Base-by-base conservation (phyloP, 345 rosid genomes). In the Citrus australasica region DNA sequence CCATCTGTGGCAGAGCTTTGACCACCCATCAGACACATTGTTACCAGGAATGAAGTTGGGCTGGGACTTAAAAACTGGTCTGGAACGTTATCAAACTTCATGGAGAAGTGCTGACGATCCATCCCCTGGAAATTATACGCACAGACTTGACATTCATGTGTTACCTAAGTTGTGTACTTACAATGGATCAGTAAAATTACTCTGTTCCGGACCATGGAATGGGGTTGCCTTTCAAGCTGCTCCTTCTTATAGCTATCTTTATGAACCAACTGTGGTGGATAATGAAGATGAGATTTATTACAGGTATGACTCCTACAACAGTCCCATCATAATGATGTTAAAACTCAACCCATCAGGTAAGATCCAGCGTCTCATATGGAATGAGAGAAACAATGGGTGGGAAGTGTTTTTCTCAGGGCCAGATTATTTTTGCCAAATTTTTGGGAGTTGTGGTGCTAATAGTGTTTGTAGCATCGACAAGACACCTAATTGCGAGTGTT, bases 31-130 rank as follows among this genome's bases (percentile, higher is more conserved):
- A 0, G 81, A 84, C 71, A 86, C 85, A 24, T 16, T 86, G 58
- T 74, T 88, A 28, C 83, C 84, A 3, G 89, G 79, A 33, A 88
- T 88, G 91, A 88, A 84, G 53, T 13, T 86, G 11, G 84, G 80
- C 27, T 81, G 86, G 91, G 30, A 76, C 67, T 75, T 82, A 35
- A 51, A 24, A 17, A 53, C 71, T 7, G 69, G 76, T 32, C 5
- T 77, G 0, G 65, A 85, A 16, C 67, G 85, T 42, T 79, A 64
- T 59, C 21, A 80, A 10, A 80, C 55, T 6, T 70, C 85, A 4
- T 85, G 87, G 87, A 76, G n/a, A 17, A 80, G 73, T 55, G 5
- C 10, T 9, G 76, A 80, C 4, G 85, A 85, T 72, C 87, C 87
- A 14, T 66, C 53, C 13, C 67, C 80, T 1, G 85, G 85, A 22